phyloP scores from a whole-genome alignment of 306 rosid genomes.

The Dryas drummondii region DNA sequence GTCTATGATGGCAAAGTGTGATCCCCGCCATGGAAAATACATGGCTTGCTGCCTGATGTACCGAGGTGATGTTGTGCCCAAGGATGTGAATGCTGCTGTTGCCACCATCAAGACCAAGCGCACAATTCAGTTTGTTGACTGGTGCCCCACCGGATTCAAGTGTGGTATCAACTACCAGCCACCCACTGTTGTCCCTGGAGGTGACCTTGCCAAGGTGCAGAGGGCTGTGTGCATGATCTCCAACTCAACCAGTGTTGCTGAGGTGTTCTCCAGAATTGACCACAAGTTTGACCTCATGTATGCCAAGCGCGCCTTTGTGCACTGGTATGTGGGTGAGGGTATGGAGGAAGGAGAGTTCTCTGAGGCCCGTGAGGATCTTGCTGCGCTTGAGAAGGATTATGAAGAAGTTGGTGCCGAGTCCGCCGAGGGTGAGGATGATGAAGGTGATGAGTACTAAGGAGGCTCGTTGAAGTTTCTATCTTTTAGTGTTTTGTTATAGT shows the following conservation, averaged over 20 bases:
- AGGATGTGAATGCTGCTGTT: slow-evolving; percentile 90
- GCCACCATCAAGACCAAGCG: slow-evolving; percentile 89
- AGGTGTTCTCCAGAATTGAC: slow-evolving; percentile 86
- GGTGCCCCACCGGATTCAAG: slow-evolving; percentile 98
- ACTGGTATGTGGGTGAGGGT: slow-evolving; percentile 98
- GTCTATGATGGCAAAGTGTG: slow-evolving; percentile 97
- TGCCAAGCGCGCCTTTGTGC: slow-evolving; percentile 88
- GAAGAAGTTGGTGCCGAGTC: slow-evolving; percentile 96
- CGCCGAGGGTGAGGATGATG: slow-evolving; percentile 73
- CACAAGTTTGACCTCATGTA: slow-evolving; percentile 93
- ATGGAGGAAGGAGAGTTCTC: slow-evolving; percentile 99
- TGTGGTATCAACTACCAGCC: slow-evolving; percentile 96
- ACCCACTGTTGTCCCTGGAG: slow-evolving; percentile 92
- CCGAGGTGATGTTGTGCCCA: slow-evolving; percentile 95
- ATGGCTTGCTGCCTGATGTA: slow-evolving; percentile 97
- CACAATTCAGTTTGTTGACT: slow-evolving; percentile 86
- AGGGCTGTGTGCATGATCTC: slow-evolving; percentile 93
- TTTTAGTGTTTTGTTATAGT: neutral
- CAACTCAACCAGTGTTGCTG: slow-evolving; percentile 88
- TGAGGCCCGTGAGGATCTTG: slow-evolving; percentile 95
- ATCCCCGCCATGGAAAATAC: slow-evolving; percentile 92
- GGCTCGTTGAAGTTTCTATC: neutral
- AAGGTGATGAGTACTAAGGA: slow-evolving; percentile 55
- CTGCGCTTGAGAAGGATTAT: slow-evolving; percentile 89
- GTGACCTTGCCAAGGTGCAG: slow-evolving; percentile 94